A percentile compares a stretch with the other conserved stretches of the same genome.
phyloP scores from a whole-genome alignment of 148 eudicot species.

The Rhododendron williamsianum region DNA sequence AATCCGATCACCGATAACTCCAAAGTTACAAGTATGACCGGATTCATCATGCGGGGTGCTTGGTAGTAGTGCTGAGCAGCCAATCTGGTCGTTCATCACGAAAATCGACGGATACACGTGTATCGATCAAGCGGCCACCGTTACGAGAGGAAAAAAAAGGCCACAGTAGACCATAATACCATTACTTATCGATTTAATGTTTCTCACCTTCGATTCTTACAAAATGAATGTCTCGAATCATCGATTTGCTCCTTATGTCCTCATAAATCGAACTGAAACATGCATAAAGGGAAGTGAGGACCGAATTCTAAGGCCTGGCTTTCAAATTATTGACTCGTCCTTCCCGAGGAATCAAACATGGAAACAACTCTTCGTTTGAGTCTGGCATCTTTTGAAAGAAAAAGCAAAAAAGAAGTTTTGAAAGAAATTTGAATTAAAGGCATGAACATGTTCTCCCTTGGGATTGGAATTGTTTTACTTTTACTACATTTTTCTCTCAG shows the following conservation, averaged over 20 bases:
- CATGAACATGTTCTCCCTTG: not conserved
- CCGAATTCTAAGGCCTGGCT: not conserved
- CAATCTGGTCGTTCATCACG: too few species aligned
- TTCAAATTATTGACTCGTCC: not conserved
- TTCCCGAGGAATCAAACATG: not conserved
- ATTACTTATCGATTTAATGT: not conserved
- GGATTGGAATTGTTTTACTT: not conserved
- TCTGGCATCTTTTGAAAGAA: not conserved
- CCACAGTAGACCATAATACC: not conserved
- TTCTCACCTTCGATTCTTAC: too few species aligned
- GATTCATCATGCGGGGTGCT: not conserved
- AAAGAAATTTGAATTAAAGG: not conserved
- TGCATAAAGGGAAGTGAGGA: not conserved
- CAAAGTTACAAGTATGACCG: too few species aligned
- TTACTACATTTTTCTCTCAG: not conserved
- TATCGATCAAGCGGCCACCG: too few species aligned
- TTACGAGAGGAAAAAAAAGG: too few species aligned
- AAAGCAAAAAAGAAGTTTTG: not conserved
- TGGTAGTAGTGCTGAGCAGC: too few species aligned
- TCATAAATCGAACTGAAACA: not conserved
- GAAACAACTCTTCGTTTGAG: not conserved
- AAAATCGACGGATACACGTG: too few species aligned
- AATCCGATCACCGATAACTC: not conserved
- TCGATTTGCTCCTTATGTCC: not conserved
- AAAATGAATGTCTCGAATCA: too few species aligned